Evolutionary conservation across 352 stramenopile genomes (phyloP).

Genomic region (Globisporangium megalacanthum): DNA sequence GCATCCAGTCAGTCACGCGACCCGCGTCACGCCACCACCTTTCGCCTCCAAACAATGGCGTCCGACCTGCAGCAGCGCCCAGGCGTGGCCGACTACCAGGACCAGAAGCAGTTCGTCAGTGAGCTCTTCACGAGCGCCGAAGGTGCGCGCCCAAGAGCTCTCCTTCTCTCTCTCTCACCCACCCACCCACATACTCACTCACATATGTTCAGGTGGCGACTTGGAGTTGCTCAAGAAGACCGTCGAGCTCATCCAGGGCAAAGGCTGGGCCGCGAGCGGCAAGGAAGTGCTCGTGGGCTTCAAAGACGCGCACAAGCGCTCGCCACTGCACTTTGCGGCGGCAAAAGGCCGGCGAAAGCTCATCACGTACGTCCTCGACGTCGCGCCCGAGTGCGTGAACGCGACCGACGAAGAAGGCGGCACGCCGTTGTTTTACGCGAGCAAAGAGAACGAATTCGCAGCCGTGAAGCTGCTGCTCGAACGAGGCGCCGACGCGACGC

Average conservation of each 20-base stretch:
- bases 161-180: conserved; percentile 2
- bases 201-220: conserved; percentile 47
- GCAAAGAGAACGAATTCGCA: conserved; percentile 75
- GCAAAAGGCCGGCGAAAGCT: conserved; percentile 76
- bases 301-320: conserved; percentile 80
- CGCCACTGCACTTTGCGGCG: conserved; percentile 73
- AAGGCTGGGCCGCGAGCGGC: conserved; percentile 45
- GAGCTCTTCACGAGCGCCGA: conserved; percentile 69
- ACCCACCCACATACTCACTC: neutral
- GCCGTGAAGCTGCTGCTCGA: conserved; percentile 61
- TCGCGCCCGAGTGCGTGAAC: conserved; percentile 50
- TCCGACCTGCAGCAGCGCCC: conserved; percentile 47
- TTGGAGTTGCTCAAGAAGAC: conserved; percentile 61
- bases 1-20: too few relatives aligned
- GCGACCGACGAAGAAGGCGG: conserved; percentile 66
- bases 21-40: conserved; percentile 1
- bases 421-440: conserved; percentile 61
- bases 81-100: conserved; percentile 64
- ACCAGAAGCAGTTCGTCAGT: conserved; percentile 72
- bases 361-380: conserved; percentile 62
- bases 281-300: conserved; percentile 63
- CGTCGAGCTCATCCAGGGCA: conserved; percentile 48
- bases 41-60: conserved; percentile 17
- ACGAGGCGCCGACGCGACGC: conserved; percentile 42
- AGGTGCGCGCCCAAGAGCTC: conserved; percentile 34